Percentiles rank a stretch among this genome's conserved stretches.
phyloP scores from a whole-genome alignment of 164 flowering plant species.

The Dillenia turbinata region DNA sequence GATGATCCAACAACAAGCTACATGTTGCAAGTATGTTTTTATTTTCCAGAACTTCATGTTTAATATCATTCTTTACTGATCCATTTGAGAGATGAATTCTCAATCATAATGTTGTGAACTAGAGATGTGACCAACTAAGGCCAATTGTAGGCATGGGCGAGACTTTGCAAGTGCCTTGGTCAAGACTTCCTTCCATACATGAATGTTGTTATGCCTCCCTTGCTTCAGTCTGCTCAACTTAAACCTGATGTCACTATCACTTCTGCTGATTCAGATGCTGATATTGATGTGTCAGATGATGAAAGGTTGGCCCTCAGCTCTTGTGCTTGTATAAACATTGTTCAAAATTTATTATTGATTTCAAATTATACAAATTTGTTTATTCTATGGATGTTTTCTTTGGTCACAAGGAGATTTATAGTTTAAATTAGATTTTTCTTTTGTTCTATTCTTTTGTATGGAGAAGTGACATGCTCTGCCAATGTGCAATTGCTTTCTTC shows the following conservation, averaged over 20 bases:
- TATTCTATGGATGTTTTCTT: no score
- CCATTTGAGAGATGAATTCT: no score
- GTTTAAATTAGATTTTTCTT: no score
- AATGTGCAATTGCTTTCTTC: no score
- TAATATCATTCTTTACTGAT: background rate
- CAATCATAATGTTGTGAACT: no score
- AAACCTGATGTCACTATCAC: slow-evolving; percentile 35
- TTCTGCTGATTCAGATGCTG: slow-evolving; percentile 29
- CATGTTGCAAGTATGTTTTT: slow-evolving; percentile 24
- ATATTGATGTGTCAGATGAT: slow-evolving; percentile 28
- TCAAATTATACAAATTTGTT: background rate
- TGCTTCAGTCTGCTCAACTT: slow-evolving; percentile 33
- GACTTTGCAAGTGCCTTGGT: slow-evolving; percentile 42
- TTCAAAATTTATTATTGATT: background rate
- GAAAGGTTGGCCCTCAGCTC: slow-evolving; percentile 18
- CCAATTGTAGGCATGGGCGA: slow-evolving; percentile 29
- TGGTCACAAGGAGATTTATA: no score
- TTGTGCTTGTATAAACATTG: no score
- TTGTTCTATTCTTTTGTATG: no score
- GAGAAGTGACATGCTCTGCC: no score
- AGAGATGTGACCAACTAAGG: no score
- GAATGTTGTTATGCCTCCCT: slow-evolving; percentile 34
- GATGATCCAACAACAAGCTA: slow-evolving; percentile 32
- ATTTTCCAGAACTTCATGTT: background rate
- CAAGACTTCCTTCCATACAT: slow-evolving; percentile 40